Percentiles rank a stretch among this genome's conserved stretches.
phyloP scores from a whole-genome alignment of 768 basidiomycete species.

The Suillus discolor region DNA sequence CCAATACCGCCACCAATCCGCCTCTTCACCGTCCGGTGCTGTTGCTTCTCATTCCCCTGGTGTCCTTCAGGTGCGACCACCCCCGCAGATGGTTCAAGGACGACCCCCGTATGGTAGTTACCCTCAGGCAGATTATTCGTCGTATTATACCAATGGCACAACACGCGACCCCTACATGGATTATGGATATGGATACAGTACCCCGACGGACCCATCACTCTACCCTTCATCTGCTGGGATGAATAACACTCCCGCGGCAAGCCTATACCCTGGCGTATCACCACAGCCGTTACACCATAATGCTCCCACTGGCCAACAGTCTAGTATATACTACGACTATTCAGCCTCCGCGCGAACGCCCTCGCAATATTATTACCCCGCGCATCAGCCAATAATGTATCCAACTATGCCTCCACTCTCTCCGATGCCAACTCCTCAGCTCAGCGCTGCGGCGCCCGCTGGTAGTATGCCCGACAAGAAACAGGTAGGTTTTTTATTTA shows the following conservation, averaged over 20 bases:
- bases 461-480: conserved; percentile 55
- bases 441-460: conserved; percentile 41
- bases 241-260: conserved; percentile 44
- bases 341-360: conserved; percentile 46
- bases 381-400: conserved; percentile 62
- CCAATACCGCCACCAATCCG: conserved; percentile 42
- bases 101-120: conserved; percentile 52
- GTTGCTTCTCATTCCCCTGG: conserved; percentile 30
- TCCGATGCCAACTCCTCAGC: conserved; percentile 54
- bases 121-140: conserved; percentile 58
- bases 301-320: conserved; percentile 46
- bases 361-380: conserved; percentile 64
- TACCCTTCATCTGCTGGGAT: conserved; percentile 52
- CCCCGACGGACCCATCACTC: conserved; percentile 48
- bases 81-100: conserved; percentile 44
- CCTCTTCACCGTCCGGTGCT: conserved; percentile 30
- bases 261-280: conserved; percentile 51
- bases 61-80: conserved; percentile 43
- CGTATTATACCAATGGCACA: conserved; percentile 57
- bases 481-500: conserved; percentile 44
- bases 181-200: conserved; percentile 59
- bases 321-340: conserved; percentile 64
- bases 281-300: conserved; percentile 46
- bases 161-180: conserved; percentile 54
- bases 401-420: conserved; percentile 53